Conservation (phyloP, 31 red algal genomes). For the Odonthalia washingtoniensis region DNA sequence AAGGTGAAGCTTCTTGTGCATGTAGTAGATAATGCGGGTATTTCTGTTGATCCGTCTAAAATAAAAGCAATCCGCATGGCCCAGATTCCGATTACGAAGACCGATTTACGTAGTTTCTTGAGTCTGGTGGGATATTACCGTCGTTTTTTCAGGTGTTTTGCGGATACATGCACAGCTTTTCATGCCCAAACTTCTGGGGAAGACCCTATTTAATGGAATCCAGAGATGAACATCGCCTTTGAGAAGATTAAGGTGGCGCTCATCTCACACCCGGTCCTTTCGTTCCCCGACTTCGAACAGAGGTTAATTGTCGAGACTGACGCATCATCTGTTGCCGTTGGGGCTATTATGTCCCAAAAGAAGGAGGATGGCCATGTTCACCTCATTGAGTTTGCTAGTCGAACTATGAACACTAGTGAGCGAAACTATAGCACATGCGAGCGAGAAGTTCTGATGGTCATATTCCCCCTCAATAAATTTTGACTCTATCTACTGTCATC, state of each 20-base stretch:
- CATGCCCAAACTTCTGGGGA: background rate
- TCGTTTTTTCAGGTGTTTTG: constrained; percentile 6
- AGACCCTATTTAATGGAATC: background rate
- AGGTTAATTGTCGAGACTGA: too few relatives aligned
- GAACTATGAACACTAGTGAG: too few relatives aligned
- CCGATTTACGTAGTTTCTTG: background rate
- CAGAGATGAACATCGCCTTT: constrained; percentile 10
- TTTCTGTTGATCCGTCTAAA: background rate
- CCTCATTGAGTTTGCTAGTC: too few relatives aligned
- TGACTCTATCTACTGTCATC: background rate
- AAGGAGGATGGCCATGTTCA: too few relatives aligned
- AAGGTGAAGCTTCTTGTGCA: background rate
- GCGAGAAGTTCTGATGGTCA: too few relatives aligned
- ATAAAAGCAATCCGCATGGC: background rate
- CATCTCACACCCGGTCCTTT: too few relatives aligned
- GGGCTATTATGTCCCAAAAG: too few relatives aligned
- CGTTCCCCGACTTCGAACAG: too few relatives aligned
- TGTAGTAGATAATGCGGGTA: background rate
- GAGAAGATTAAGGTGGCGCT: too few relatives aligned
- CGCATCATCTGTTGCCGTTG: too few relatives aligned
- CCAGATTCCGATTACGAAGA: background rate
- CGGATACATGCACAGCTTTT: background rate
- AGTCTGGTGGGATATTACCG: constrained; percentile 5
- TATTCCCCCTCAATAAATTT: constrained; percentile 12
- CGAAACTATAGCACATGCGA: too few relatives aligned